phyloP scores from a whole-genome alignment of 345 rosid species.

The Brassica incana region DNA sequence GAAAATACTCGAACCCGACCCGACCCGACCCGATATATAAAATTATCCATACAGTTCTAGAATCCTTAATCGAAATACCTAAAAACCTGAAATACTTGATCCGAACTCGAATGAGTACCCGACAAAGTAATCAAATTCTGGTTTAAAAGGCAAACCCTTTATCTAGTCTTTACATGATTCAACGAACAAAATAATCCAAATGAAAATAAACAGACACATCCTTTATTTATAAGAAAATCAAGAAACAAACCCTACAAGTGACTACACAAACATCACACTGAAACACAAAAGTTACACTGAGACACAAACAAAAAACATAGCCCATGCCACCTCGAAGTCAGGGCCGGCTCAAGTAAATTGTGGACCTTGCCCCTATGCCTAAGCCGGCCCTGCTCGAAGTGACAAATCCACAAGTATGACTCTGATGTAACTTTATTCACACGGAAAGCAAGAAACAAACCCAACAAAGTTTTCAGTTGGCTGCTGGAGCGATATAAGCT shows the following conservation, averaged over 20 bases:
- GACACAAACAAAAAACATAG: neutral
- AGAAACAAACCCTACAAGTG: neutral
- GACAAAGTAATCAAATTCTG: neutral
- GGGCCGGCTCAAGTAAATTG: too few relatives aligned
- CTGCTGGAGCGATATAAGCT: slow-evolving; percentile 26
- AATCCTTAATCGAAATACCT: too few relatives aligned
- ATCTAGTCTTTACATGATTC: neutral
- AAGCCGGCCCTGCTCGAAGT: neutral
- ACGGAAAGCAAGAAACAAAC: neutral
- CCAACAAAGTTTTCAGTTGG: neutral
- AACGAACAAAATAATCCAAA: neutral
- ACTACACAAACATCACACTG: neutral
- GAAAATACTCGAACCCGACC: too few relatives aligned
- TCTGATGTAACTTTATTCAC: neutral
- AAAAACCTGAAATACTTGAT: too few relatives aligned
- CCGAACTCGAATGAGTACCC: too few relatives aligned
- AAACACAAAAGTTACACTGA: neutral
- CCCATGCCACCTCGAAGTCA: neutral
- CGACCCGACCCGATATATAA: too few relatives aligned
- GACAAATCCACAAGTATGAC: neutral
- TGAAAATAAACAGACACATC: neutral
- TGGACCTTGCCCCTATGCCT: too few relatives aligned
- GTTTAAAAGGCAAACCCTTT: neutral
- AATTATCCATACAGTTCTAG: too few relatives aligned
- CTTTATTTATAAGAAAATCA: neutral